Percentiles rank a stretch among this genome's conserved stretches.
Evolutionary conservation across 306 rosid genomes (phyloP).

Genomic region (Inga leiocalycina): DNA sequence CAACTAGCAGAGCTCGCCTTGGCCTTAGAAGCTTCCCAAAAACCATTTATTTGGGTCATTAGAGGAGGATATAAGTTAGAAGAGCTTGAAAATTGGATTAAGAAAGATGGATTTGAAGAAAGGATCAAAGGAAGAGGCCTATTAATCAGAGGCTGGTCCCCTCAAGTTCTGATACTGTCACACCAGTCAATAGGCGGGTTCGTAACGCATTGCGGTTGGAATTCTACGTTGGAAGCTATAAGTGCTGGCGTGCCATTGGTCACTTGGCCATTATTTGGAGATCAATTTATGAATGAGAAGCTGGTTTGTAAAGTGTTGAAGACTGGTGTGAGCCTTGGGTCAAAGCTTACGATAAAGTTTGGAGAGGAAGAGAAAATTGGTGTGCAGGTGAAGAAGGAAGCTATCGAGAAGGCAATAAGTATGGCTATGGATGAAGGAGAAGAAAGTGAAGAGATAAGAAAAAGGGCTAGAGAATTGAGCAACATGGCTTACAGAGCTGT

Average conservation of each 20-base stretch:
- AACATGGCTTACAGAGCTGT: constrained; percentile 54
- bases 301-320: constrained; percentile 40
- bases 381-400: constrained; percentile 46
- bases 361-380: constrained; percentile 53
- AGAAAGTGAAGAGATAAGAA: constrained; percentile 45
- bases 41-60: constrained; percentile 70
- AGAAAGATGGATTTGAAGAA: constrained; percentile 51
- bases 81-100: constrained; percentile 51
- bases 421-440: constrained; percentile 44
- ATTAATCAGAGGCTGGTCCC: constrained; percentile 61
- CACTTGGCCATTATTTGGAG: constrained; percentile 70
- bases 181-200: constrained; percentile 58
- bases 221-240: constrained; percentile 59
- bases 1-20: constrained; percentile 57
- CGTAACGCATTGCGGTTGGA: constrained; percentile 69
- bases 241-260: constrained; percentile 59
- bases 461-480: constrained; percentile 37
- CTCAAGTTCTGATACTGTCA: constrained; percentile 55
- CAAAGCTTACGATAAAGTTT: constrained; percentile 42
- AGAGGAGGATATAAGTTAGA: constrained; percentile 38
- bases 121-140: constrained; percentile 39
- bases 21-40: constrained; percentile 61
- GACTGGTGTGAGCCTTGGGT: constrained; percentile 56
- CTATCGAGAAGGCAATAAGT: constrained; percentile 39
- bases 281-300: constrained; percentile 64